phyloP scores from a whole-genome alignment of 1,284 basidiomycete genomes.

The Vanrija sp. region DNA sequence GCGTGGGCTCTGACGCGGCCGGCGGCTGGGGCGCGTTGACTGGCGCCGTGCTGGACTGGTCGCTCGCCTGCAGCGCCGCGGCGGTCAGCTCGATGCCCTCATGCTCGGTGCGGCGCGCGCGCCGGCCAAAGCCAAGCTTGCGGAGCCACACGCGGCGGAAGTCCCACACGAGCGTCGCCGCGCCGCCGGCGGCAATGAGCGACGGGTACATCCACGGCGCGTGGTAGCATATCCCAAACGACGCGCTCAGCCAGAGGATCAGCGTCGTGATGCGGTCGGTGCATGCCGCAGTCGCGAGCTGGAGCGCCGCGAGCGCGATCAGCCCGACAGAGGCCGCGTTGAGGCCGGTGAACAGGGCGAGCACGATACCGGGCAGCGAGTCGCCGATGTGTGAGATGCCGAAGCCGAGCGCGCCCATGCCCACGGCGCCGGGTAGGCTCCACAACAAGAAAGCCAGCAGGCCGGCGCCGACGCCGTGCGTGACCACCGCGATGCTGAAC shows the following conservation, averaged over 20 bases:
- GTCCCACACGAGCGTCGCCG: constrained; percentile 41
- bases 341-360: constrained; percentile 57
- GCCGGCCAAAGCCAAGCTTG: neutral
- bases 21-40: neutral
- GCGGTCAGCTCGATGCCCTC: neutral
- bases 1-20: neutral
- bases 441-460: constrained; percentile 48
- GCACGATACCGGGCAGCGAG: constrained; percentile 54
- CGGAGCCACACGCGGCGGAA: constrained; percentile 19
- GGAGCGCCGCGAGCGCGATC: constrained; percentile 57
- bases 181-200: constrained; percentile 44
- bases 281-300: constrained; percentile 54
- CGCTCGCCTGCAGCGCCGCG: neutral
- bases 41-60: neutral
- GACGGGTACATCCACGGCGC: constrained; percentile 52
- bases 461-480: constrained; percentile 44
- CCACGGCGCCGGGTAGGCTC: constrained; percentile 54
- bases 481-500: constrained; percentile 47
- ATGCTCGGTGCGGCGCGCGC: neutral
- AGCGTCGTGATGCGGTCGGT: constrained; percentile 55
- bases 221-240: constrained; percentile 56
- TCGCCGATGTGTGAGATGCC: constrained; percentile 55
- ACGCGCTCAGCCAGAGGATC: constrained; percentile 53
- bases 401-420: constrained; percentile 56
- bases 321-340: constrained; percentile 60